These are phyloP conservation scores for Mytilinidion resinicola DNA, from an alignment of 495 filamentous ascomycete species.

Conservation along the genomic window DNA sequence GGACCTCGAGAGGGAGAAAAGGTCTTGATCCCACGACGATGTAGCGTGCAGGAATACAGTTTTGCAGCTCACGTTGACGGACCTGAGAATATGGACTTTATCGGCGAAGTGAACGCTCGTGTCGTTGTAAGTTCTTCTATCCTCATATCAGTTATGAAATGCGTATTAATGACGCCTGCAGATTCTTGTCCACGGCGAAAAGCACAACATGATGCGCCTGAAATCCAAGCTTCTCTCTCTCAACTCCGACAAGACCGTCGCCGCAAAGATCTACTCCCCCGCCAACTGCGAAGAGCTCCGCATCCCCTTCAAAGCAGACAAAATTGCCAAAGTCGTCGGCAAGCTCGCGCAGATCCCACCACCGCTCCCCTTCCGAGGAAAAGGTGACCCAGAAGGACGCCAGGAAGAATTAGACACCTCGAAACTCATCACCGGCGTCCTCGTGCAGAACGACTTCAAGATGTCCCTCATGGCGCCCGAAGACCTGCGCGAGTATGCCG, in stretches of 20 bases:
- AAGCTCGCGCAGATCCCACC: conserved; percentile 78
- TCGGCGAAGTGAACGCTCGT: conserved; percentile 82
- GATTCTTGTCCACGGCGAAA: conserved; percentile 95
- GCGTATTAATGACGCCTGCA: conserved; percentile 35
- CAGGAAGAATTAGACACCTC: conserved; percentile 41
- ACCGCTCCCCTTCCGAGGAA: conserved; percentile 35
- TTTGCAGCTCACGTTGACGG: conserved; percentile 98
- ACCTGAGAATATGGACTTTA: conserved; percentile 89
- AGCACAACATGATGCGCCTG: conserved; percentile 95
- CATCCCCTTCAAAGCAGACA: conserved; percentile 93
- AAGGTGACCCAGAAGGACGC: conserved; percentile 20
- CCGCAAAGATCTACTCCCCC: conserved; percentile 86
- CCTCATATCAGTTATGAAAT: neutral
- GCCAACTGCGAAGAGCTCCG: conserved; percentile 92
- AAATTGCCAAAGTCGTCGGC: conserved; percentile 91
- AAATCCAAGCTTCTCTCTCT: conserved; percentile 90
- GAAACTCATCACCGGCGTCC: conserved; percentile 72
- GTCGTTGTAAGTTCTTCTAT: conserved; percentile 65
- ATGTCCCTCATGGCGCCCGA: conserved; percentile 93
- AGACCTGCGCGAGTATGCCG: conserved; percentile 90
- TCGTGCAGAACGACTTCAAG: conserved; percentile 96
- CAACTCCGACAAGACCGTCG: conserved; percentile 69
- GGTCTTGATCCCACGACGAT: conserved; percentile 85
- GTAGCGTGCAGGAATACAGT: conserved; percentile 83
- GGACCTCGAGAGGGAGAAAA: conserved; percentile 52